Conservation (phyloP, 768 basidiomycete genomes). For the Hebeloma cylindrosporum region DNA sequence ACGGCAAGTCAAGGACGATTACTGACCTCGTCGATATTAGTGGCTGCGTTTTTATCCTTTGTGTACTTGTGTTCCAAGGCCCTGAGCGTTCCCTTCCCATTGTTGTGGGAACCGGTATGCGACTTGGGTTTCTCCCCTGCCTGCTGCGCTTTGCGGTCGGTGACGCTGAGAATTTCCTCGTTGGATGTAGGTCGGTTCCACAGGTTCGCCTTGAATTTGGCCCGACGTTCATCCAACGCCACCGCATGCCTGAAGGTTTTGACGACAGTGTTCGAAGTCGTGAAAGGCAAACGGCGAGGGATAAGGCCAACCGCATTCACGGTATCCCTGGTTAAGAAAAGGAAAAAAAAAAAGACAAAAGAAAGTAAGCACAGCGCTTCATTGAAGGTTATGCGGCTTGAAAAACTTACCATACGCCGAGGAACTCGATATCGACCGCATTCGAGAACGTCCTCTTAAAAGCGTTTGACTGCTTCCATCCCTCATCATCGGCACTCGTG, state of each 20-base stretch:
- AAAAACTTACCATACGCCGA: slow-evolving; percentile 33
- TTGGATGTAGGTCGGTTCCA: slow-evolving; percentile 35
- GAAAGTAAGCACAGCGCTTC: no score
- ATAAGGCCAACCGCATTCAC: slow-evolving; percentile 24
- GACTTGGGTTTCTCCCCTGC: slow-evolving; percentile 8
- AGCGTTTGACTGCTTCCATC: slow-evolving; percentile 29
- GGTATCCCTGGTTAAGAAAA: slow-evolving; percentile 28
- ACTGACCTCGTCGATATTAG: slow-evolving; percentile 50
- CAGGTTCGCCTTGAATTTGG: slow-evolving; percentile 51
- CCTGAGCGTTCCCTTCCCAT: slow-evolving; percentile 14
- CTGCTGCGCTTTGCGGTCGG: slow-evolving; percentile 15
- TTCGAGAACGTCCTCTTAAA: slow-evolving; percentile 33
- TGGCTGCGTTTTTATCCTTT: slow-evolving; percentile 21
- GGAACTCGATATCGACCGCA: slow-evolving; percentile 32
- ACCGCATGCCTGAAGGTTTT: slow-evolving; percentile 23
- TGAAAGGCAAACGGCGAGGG: slow-evolving; percentile 21
- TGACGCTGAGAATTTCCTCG: slow-evolving; percentile 26
- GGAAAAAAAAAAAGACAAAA: slow-evolving; percentile 26
- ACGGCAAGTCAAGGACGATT: slow-evolving; percentile 13
- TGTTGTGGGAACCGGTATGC: not conserved
- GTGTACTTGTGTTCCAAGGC: slow-evolving; percentile 29
- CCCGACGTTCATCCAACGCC: slow-evolving; percentile 22
- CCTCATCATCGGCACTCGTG: slow-evolving; percentile 25
- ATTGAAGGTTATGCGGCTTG: not conserved
- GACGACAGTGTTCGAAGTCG: slow-evolving; percentile 21